Base-by-base conservation (phyloP, 805 yeast species). In the Wickerhamia fluorescens region DNA sequence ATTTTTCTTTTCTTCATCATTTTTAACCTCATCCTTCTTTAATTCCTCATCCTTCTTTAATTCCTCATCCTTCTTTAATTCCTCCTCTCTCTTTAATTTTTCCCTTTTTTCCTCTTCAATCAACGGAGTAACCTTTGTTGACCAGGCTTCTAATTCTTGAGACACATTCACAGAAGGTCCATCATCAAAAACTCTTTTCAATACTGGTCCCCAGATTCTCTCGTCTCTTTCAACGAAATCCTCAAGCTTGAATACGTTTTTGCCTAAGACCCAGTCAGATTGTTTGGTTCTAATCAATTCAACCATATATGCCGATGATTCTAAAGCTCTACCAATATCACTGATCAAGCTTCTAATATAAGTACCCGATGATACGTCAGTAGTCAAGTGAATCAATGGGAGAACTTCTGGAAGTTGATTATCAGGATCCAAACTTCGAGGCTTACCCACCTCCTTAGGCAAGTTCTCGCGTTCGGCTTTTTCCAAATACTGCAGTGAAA, bases 331-430 rank as follows among this genome's bases (percentile, higher is more conserved):
- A 2, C 95, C 97, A 24, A 84, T 65, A 47, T 92, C 99, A 55
- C 94, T 85, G 27, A 92, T 68, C 30, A 92, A 59, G 3, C 96
- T 81, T 41, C 99, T 70, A 27, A 92, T 87, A 46, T 92, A 92
- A 0, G 97, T 92, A 2, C 99, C 99, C 0, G 96, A 86, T 1
- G 95, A 81, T 1, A 89, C 98, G 20, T 73, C 69, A 4, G 94
- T 73, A 10, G 68, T 71, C 41, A 92, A 73, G 43, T 81, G 88
- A 15, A 89, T 44, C 27, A 80, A 43, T 2, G 94, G 92, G 2
- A 85, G 76, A 37, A 70, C 64, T 2, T 61, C 68, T 3, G 66
- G 66, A 5, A 60, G 61, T 2, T 41, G 34, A 13, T 63, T 62
- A 8, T 54, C 61, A 2, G 58, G 61, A 8, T 52, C 44, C n/a